Percentiles rank a stretch among this genome's conserved stretches.
phyloP scores from a whole-genome alignment of 75 land plant genomes.

The Picea sitchensis region DNA sequence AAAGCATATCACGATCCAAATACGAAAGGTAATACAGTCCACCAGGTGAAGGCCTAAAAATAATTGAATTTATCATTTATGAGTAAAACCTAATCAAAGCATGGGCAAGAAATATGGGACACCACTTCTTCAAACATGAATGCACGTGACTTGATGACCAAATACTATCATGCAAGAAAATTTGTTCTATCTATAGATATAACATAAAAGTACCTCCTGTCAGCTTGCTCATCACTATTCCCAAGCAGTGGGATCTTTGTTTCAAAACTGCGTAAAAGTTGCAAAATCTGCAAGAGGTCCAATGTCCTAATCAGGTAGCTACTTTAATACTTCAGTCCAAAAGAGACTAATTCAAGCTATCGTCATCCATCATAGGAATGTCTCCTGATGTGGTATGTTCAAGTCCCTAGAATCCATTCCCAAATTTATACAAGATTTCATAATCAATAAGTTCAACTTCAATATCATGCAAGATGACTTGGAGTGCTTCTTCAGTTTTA shows the following conservation, averaged over 20 bases:
- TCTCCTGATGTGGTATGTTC: not conserved
- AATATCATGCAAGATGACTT: not conserved
- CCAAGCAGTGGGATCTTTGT: constrained; percentile 39
- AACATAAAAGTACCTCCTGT: constrained; percentile 7
- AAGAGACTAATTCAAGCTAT: not conserved
- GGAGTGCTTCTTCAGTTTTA: not conserved
- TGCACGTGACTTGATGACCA: not conserved
- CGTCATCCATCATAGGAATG: not conserved
- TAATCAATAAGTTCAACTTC: not conserved
- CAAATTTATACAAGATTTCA: not conserved
- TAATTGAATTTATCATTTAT: not conserved
- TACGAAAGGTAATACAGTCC: constrained; percentile 88
- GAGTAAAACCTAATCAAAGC: not conserved
- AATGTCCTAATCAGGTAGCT: not conserved
- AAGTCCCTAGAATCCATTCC: not conserved
- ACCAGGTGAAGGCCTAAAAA: constrained; percentile 58
- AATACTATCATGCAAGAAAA: not conserved
- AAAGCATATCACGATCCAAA: constrained; percentile 77
- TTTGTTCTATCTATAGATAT: not conserved
- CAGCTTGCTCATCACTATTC: constrained; percentile 5
- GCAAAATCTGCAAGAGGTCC: constrained; percentile 59
- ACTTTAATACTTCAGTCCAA: not conserved
- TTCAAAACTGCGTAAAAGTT: constrained; percentile 58
- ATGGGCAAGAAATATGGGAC: not conserved
- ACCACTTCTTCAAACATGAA: not conserved